Evolutionary conservation across 805 yeast genomes (phyloP), one percentile per base, ranked within the genome.

Genomic region (Metschnikowia kofuensis): DNA sequence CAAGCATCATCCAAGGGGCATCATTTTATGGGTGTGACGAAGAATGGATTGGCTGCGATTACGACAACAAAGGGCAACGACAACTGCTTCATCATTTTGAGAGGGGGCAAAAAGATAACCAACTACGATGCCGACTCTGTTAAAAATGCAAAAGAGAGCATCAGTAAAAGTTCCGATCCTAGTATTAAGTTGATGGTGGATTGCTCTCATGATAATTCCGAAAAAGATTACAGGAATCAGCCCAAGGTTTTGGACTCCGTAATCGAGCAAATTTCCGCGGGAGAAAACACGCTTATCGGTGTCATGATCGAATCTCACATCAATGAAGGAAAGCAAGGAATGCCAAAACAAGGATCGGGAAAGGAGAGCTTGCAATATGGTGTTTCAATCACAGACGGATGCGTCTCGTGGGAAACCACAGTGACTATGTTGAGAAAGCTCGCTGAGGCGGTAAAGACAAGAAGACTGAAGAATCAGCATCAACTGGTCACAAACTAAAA

Each of bases 151-250:
- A 77, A 76, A 59, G 72, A 69, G 54, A 72, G 79, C 27, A 72
- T 71, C 59, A 69, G 74, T 34, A 63, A 63, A 44, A 77, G 79
- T 44, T 80, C 85, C 50, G 66, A 66, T 15, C 69, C 74, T 42
- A 79, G 92, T 63, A 85, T 91, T 61, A 94, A 53, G 38, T 40
- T 57, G 36, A 57, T 92, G 98, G 83, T 92, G 55, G 99, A 92
- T 71, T 94, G 97, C 69, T 90, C 97, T 37, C 99, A 92, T 66
- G 99, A 97, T 55, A 92, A 92, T 77, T 89, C 97, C 35, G 83
- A 78, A 65, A 92, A 92, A 67, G 85, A 92, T 70, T 91, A 84
- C 81, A 80, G 80, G 65, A 92, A 92, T 71, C 99, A 92, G 75
- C 97, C 98, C 41, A 81, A 77, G 64, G 99, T 92, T 12, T 89